These are phyloP conservation scores for Cytospora schulzeri DNA, from an alignment of 2,329 filamentous ascomycete genomes.

Conservation along the genomic window DNA sequence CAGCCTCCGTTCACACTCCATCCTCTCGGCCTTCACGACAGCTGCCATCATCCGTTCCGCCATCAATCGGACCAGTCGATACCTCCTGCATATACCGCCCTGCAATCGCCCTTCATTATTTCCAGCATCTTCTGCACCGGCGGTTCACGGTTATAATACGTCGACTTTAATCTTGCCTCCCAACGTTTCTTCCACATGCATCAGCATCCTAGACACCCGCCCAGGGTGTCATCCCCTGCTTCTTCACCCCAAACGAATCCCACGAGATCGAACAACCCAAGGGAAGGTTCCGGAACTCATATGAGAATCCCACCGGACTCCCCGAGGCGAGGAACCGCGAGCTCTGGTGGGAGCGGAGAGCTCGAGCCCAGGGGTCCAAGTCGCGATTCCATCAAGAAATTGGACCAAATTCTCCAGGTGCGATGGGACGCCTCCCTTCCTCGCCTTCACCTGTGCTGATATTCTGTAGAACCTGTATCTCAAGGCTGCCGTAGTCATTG, in stretches of 20 bases:
- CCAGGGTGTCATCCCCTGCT: slow-evolving; percentile 72
- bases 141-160: slow-evolving; percentile 23
- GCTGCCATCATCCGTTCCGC: not conserved
- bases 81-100: not conserved
- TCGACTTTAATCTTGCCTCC: slow-evolving; percentile 9
- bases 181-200: slow-evolving; percentile 65
- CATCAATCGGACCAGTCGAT: not conserved
- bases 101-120: not conserved
- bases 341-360: slow-evolving; percentile 53
- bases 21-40: slow-evolving; percentile 1
- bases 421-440: slow-evolving; percentile 4
- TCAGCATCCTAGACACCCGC: slow-evolving; percentile 80
- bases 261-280: slow-evolving; percentile 71
- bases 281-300: slow-evolving; percentile 56
- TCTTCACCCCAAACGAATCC: slow-evolving; percentile 73
- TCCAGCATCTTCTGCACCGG: not conserved
- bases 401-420: slow-evolving; percentile 94
- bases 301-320: slow-evolving; percentile 42
- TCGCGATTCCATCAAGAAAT: slow-evolving; percentile 72
- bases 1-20: slow-evolving; percentile 15
- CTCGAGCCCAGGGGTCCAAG: slow-evolving; percentile 52
- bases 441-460: slow-evolving; percentile 23
- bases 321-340: slow-evolving; percentile 48
- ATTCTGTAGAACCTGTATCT: slow-evolving; percentile 80
- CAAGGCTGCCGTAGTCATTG: slow-evolving; percentile 82